Conservation (phyloP, 257 asterid genomes). For the Thymus quinquecostatus region DNA sequence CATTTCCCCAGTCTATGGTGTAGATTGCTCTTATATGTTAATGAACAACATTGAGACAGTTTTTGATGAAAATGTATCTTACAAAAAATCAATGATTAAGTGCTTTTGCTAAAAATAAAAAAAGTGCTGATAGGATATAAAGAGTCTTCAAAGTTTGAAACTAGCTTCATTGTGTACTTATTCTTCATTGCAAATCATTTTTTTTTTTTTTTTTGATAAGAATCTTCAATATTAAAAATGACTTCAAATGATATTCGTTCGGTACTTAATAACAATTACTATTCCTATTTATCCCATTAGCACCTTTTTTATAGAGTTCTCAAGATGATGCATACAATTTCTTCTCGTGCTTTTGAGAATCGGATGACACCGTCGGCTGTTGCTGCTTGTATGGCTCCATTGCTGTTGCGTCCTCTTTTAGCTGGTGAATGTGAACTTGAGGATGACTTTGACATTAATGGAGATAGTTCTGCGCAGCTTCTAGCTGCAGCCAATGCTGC, state of each 20-base stretch:
- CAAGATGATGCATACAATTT: constrained; percentile 90
- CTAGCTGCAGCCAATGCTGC: constrained; percentile 99
- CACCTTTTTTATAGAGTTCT: constrained; percentile 58
- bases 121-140: background rate
- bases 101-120: too few relatives aligned
- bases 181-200: constrained; percentile 23
- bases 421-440: constrained; percentile 98
- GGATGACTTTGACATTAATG: constrained; percentile 79
- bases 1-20: background rate
- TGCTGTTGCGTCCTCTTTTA: constrained; percentile 94
- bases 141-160: constrained; percentile 1
- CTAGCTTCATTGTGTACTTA: background rate
- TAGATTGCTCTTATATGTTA: background rate
- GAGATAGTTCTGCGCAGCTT: constrained; percentile 93
- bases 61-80: constrained; percentile 14
- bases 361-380: constrained; percentile 97
- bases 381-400: constrained; percentile 99
- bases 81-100: constrained; percentile 11
- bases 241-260: background rate
- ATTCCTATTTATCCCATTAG: constrained; percentile 24
- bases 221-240: constrained; percentile 17
- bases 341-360: constrained; percentile 82
- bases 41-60: background rate
- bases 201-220: background rate
- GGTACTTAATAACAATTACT: constrained; percentile 9